These are phyloP conservation scores for Aureobasidium subglaciale DNA, from an alignment of 2,329 filamentous ascomycete species.

Conservation along the genomic window DNA sequence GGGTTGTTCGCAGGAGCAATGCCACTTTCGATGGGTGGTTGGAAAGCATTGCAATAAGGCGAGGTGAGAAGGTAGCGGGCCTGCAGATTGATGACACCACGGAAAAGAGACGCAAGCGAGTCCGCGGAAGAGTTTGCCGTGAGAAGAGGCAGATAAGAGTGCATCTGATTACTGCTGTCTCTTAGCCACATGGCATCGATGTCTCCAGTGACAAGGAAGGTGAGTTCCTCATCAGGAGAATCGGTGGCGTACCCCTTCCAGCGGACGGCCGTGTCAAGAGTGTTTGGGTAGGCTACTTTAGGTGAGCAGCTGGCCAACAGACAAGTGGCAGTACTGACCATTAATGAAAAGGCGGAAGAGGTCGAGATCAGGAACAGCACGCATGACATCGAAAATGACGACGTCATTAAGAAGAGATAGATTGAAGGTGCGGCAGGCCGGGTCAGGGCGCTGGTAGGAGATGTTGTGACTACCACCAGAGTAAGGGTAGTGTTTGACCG, in stretches of 20 bases:
- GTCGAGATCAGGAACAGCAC: constrained; percentile 44
- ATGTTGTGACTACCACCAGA: constrained; percentile 40
- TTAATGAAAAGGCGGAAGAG: constrained; percentile 65
- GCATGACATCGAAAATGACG: constrained; percentile 28
- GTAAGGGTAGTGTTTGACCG: constrained; percentile 35
- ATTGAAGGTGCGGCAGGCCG: constrained; percentile 42
- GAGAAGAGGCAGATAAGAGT: constrained; percentile 59
- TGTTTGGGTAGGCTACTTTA: constrained; percentile 54
- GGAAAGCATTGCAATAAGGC: constrained; percentile 48
- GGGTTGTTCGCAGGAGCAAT: constrained; percentile 34
- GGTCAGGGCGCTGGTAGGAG: constrained; percentile 38
- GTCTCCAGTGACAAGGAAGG: constrained; percentile 53
- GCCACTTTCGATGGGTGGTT: constrained; percentile 43
- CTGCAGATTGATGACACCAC: constrained; percentile 66
- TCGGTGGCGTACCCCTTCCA: constrained; percentile 58
- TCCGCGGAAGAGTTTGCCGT: constrained; percentile 46
- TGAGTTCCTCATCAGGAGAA: constrained; percentile 55
- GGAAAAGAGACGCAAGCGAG: constrained; percentile 60
- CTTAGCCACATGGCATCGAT: constrained; percentile 45
- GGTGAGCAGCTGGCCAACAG: not conserved
- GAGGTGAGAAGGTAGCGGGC: constrained; percentile 58
- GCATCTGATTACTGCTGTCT: constrained; percentile 60
- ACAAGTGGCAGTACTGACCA: constrained; percentile 26
- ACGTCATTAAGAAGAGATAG: constrained; percentile 37
- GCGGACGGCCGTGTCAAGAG: constrained; percentile 63